Evolutionary conservation across 225 moss, liverwort and hornwort genomes (phyloP).

Genomic region (Asterella californica): DNA sequence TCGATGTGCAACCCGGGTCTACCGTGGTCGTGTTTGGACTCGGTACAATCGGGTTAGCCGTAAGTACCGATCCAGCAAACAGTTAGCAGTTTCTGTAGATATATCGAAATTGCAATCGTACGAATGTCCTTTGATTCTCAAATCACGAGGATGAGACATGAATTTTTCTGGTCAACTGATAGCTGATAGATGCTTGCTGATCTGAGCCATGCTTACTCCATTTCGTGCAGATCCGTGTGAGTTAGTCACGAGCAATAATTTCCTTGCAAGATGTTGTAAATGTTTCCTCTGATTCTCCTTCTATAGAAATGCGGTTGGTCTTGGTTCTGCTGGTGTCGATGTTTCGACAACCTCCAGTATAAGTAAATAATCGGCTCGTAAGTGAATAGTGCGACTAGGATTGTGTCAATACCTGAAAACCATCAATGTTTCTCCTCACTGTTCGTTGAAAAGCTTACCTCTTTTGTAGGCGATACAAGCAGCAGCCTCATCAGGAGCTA

Average conservation of each 20-base stretch:
- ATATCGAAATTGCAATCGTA: neutral
- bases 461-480: conserved; percentile 63
- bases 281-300: neutral
- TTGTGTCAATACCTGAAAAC: too few relatives aligned
- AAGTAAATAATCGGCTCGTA: too few relatives aligned
- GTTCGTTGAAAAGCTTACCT: too few relatives aligned
- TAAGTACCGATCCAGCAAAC: conserved; percentile 26
- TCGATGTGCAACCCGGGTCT: conserved; percentile 48
- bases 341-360: too few relatives aligned
- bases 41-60: conserved; percentile 72
- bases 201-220: neutral
- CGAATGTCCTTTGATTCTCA: neutral
- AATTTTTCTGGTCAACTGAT: neutral
- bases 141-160: neutral
- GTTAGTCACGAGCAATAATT: neutral
- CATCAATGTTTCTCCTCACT: too few relatives aligned
- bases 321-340: too few relatives aligned
- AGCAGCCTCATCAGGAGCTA: conserved; percentile 58
- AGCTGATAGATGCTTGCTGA: neutral
- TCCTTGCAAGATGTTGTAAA: neutral
- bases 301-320: too few relatives aligned
- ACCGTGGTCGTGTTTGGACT: conserved; percentile 74
- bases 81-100: neutral
- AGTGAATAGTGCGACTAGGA: too few relatives aligned
- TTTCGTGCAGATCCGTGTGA: neutral